Percentiles rank a stretch among this genome's conserved stretches.
These are phyloP conservation scores for Xylariaceae sp. DNA, from an alignment of 2,329 filamentous ascomycete species.

Conservation along the genomic window DNA sequence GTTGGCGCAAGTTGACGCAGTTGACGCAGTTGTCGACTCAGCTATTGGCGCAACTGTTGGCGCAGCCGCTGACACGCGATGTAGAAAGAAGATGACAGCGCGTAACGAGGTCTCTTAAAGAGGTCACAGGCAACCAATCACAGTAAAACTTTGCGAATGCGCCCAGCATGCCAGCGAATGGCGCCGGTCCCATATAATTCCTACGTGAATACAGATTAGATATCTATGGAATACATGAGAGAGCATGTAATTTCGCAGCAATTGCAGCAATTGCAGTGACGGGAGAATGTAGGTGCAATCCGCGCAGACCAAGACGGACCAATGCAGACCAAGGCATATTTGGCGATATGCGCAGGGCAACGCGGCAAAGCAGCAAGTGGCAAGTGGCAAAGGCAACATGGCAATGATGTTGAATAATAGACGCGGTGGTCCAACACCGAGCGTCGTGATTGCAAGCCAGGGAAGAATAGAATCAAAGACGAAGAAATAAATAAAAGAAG, in stretches of 20 bases:
- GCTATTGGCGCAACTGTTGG: not conserved
- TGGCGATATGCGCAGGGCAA: not conserved
- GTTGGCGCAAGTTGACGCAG: too few relatives aligned
- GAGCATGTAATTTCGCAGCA: not conserved
- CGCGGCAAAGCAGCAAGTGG: not conserved
- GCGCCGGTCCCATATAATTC: constrained; percentile 9
- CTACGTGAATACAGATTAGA: constrained; percentile 16
- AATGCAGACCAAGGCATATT: not conserved
- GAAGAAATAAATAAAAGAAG: not conserved
- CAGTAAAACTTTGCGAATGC: constrained; percentile 5
- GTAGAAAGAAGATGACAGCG: not conserved
- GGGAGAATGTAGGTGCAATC: not conserved
- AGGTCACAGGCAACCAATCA: constrained; percentile 14
- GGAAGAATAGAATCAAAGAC: not conserved
- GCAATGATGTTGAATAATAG: not conserved
- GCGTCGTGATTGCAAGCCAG: not conserved
- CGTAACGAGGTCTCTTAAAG: not conserved
- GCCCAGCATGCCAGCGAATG: constrained; percentile 9
- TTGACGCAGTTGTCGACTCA: too few relatives aligned
- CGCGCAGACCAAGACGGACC: not conserved
- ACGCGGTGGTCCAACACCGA: not conserved
- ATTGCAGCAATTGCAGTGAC: not conserved
- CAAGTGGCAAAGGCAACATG: not conserved
- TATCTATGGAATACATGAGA: constrained; percentile 13
- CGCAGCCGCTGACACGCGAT: not conserved